Percentiles rank a stretch among this genome's conserved stretches.
Evolutionary conservation across 139 green algal species (phyloP).

Genomic region (Nannochloris sp.): DNA sequence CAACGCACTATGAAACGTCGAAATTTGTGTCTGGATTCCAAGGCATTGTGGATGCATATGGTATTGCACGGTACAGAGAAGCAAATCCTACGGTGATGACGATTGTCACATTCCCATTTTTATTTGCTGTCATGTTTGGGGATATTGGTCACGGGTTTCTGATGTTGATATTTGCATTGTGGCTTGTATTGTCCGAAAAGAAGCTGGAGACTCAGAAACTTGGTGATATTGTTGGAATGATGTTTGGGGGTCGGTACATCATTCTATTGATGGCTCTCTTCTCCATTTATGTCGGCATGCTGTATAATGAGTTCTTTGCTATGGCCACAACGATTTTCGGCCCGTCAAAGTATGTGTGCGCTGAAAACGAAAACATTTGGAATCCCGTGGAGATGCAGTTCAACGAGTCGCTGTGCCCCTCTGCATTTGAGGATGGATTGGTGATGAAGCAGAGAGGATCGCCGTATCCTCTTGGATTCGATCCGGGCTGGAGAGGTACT

Average conservation of each 20-base stretch:
- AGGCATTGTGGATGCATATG: conserved; percentile 94
- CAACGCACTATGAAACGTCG: conserved; percentile 88
- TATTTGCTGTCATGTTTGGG: conserved; percentile 99
- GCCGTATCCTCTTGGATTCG: conserved; percentile 85
- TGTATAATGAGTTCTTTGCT: conserved; percentile 99
- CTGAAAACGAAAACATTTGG: conserved; percentile 16
- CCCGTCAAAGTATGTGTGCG: conserved; percentile 31
- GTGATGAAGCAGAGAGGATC: conserved; percentile 9
- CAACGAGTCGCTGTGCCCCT: conserved; percentile 28
- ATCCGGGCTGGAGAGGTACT: conserved; percentile 92
- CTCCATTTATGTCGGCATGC: conserved; percentile 85
- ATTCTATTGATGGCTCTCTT: conserved; percentile 97
- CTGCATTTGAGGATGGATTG: conserved; percentile 38
- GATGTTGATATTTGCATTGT: conserved; percentile 71
- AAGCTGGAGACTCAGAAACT: conserved; percentile 56
- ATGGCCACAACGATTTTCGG: conserved; percentile 86
- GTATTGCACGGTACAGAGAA: conserved; percentile 88
- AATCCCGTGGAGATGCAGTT: conserved; percentile 33
- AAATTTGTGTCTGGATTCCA: conserved; percentile 90
- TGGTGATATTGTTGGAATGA: conserved; percentile 88
- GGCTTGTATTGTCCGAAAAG: conserved; percentile 76
- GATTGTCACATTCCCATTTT: conserved; percentile 97
- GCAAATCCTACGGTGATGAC: conserved; percentile 92
- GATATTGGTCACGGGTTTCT: conserved; percentile 90
- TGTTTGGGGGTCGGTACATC: conserved; percentile 87